Evolutionary conservation across 306 rosid genomes (phyloP).

Genomic region (Rosa persica): DNA sequence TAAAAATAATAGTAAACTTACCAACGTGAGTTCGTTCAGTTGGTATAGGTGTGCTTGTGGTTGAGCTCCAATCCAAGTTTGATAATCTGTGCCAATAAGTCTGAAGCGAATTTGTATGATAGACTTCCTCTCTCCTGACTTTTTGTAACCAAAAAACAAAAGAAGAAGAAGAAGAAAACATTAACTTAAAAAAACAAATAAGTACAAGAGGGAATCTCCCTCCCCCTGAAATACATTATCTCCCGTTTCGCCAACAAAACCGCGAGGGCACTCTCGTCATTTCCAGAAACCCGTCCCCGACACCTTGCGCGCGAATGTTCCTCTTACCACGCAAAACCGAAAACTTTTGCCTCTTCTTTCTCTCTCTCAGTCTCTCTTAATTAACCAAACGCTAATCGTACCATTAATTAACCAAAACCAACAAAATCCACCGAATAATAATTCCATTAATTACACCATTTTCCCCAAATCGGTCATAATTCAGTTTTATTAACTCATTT

Average conservation of each 20-base stretch:
- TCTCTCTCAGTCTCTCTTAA: neutral
- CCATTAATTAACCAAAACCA: neutral
- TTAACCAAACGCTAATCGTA: neutral
- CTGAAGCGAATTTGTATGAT: too few relatives aligned
- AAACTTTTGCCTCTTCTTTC: neutral
- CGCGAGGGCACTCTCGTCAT: constrained; percentile 36
- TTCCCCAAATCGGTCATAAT: neutral
- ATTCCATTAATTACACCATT: neutral
- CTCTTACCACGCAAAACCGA: constrained; percentile 26
- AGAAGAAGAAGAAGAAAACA: too few relatives aligned
- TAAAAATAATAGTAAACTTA: too few relatives aligned
- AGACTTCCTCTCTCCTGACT: too few relatives aligned
- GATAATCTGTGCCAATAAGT: too few relatives aligned
- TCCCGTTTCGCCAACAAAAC: too few relatives aligned
- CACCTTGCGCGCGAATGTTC: constrained; percentile 77
- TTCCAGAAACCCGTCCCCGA: constrained; percentile 44
- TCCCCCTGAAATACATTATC: neutral
- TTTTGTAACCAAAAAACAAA: too few relatives aligned
- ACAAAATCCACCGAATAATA: neutral
- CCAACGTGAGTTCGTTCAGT: too few relatives aligned
- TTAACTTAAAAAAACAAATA: neutral
- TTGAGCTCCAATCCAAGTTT: too few relatives aligned
- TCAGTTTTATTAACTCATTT: too few relatives aligned
- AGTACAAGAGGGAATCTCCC: neutral
- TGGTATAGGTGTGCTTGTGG: too few relatives aligned